Evolutionary conservation across 352 stramenopile genomes (phyloP).

Genomic region (Phytophthora brassicae): DNA sequence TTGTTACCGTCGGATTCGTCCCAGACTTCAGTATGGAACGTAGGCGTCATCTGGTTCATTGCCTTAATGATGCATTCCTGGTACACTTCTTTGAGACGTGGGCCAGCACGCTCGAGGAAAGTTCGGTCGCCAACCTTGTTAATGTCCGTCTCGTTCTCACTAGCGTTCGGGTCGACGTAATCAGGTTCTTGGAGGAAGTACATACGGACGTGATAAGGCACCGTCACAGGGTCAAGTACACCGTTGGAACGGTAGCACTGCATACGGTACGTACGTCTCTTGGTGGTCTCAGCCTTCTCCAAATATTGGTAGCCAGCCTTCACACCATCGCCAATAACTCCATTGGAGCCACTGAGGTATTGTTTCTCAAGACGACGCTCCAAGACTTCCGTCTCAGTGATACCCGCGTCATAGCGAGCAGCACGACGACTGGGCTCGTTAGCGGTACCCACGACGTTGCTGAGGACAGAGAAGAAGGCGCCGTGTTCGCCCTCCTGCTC

Average conservation of each 20-base stretch:
- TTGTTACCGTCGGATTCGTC: conserved; percentile 69
- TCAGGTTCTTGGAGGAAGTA: conserved; percentile 82
- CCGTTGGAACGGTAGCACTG: conserved; percentile 86
- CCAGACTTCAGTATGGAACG: conserved; percentile 83
- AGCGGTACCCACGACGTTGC: conserved; percentile 75
- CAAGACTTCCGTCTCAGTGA: conserved; percentile 71
- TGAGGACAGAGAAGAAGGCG: conserved; percentile 82
- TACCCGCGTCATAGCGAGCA: conserved; percentile 48
- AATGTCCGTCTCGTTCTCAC: conserved; percentile 70
- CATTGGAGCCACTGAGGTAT: conserved; percentile 67
- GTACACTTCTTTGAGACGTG: conserved; percentile 74
- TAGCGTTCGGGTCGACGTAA: conserved; percentile 58
- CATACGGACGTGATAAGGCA: conserved; percentile 84
- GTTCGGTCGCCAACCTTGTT: conserved; percentile 75
- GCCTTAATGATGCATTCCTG: conserved; percentile 76
- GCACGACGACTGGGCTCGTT: conserved; percentile 49
- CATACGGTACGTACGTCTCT: conserved; percentile 73
- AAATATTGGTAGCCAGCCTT: conserved; percentile 79
- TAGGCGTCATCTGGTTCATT: conserved; percentile 73
- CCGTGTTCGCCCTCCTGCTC: conserved; percentile 68
- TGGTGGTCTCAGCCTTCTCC: conserved; percentile 51
- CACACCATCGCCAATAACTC: conserved; percentile 79
- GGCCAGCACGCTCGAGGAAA: conserved; percentile 71
- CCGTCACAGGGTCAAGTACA: conserved; percentile 66
- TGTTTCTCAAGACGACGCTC: conserved; percentile 81